Percentiles rank a stretch among this genome's conserved stretches.
Conservation (phyloP, 129 eudicot genomes). For the Flaveria trinervia region DNA sequence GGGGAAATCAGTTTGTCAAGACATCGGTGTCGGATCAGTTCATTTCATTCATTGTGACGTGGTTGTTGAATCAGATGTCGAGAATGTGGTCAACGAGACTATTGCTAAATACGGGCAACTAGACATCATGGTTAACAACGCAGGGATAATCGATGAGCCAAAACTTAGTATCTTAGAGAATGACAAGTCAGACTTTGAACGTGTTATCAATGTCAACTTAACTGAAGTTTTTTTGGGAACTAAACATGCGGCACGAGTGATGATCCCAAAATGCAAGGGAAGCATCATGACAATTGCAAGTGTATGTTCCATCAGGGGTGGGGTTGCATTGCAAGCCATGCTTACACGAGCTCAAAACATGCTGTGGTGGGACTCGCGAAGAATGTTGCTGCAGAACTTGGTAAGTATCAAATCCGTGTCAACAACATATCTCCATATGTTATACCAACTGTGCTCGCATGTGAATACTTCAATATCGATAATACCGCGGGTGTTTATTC, state of each 20-base stretch:
- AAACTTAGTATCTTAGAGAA: conserved; percentile 22
- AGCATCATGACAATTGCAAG: conserved; percentile 44
- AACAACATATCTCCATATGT: conserved; percentile 45
- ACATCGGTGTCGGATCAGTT: conserved; percentile 34
- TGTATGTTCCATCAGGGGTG: conserved; percentile 22
- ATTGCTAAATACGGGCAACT: conserved; percentile 30
- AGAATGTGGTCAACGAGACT: conserved; percentile 31
- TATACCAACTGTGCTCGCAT: conserved; percentile 20
- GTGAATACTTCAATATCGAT: conserved; percentile 22
- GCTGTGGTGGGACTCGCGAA: conserved; percentile 34
- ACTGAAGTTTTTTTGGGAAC: conserved; percentile 30
- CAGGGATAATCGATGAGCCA: conserved; percentile 21
- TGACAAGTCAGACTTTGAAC: conserved; percentile 31
- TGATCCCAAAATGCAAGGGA: conserved; percentile 42
- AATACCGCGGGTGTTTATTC: conserved; percentile 26
- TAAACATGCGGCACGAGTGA: conserved; percentile 44
- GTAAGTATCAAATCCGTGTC: conserved; percentile 43
- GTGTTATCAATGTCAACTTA: conserved; percentile 33
- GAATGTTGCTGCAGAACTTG: conserved; percentile 38
- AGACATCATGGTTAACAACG: conserved; percentile 44
- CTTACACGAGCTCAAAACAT: conserved; percentile 35
- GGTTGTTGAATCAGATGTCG: conserved; percentile 51
- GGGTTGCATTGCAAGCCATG: conserved; percentile 18
- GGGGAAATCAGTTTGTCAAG: conserved; percentile 42
- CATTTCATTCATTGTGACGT: conserved; percentile 60